Evolutionary conservation across 2,329 filamentous ascomycete genomes (phyloP).

Genomic region (Fusarium torulosum): DNA sequence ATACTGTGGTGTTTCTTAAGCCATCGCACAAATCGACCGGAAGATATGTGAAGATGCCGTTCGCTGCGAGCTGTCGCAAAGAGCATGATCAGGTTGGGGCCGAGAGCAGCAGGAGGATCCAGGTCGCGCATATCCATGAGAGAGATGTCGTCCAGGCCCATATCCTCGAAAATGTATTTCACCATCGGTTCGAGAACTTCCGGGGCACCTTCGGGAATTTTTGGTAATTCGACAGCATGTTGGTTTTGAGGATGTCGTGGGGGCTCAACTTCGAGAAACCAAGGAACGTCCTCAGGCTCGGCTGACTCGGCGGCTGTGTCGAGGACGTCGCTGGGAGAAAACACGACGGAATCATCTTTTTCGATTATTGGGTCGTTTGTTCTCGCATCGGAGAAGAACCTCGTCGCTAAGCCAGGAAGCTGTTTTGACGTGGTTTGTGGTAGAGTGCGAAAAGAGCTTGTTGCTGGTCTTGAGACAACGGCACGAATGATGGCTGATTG

Average conservation of each 20-base stretch:
- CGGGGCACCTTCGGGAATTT: conserved; percentile 76
- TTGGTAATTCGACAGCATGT: conserved; percentile 63
- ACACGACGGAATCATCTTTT: conserved; percentile 22
- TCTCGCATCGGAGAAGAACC: conserved; percentile 43
- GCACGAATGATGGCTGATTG: conserved; percentile 50
- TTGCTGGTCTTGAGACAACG: conserved; percentile 43
- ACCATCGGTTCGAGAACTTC: conserved; percentile 78
- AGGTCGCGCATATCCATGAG: conserved; percentile 86
- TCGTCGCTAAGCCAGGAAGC: conserved; percentile 38
- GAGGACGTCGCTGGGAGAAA: conserved; percentile 32
- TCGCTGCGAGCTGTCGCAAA: conserved; percentile 92
- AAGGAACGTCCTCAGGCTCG: conserved; percentile 65
- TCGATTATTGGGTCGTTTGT: conserved; percentile 20
- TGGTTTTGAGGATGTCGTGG: conserved; percentile 64
- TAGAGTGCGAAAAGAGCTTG: conserved; percentile 42
- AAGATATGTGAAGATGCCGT: conserved; percentile 91
- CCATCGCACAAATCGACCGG: conserved; percentile 91
- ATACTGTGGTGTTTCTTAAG: conserved; percentile 79
- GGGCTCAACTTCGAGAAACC: conserved; percentile 86
- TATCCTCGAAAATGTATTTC: conserved; percentile 82
- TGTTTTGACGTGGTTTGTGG: conserved; percentile 36
- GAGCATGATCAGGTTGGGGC: conserved; percentile 91
- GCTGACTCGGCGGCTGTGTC: conserved; percentile 52
- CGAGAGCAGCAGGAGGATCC: conserved; percentile 88
- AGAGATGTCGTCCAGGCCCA: conserved; percentile 85